Base-by-base conservation (phyloP, 768 basidiomycete genomes). In the Imleria badia region DNA sequence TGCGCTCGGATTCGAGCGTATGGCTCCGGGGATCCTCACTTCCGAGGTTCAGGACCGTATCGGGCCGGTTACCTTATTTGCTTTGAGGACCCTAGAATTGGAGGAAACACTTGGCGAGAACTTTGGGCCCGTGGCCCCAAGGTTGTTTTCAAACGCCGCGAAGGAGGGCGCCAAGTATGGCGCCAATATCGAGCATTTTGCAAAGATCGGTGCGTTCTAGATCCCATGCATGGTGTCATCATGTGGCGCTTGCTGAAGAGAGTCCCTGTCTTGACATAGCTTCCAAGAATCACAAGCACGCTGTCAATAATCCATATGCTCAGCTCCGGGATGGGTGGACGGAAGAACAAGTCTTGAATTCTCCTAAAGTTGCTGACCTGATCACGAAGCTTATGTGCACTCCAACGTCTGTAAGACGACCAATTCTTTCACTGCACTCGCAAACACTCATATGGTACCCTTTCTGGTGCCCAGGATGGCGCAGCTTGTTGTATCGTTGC, bases 331-430 rank as follows among this genome's bases (percentile, higher is more conserved):
- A 86, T 56, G 86, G 85, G 5, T 90, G 87, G 85, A 84, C 76
- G 30, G 81, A 81, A 14, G 83, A 89, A 54, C 79, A 92, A 62
- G 80, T 91, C 29, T 68, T 89, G 51, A 74, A 78, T 5, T 80
- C 87, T 5, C 78, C 80, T 8, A 84, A 84, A 70, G 82, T 91
- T 60, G 84, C 77, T 29, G 82, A 81, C 31, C 79, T 86, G 61
- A 74, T 90, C 35, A 91, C 90, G 0, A 87, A 86, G 67, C 83
- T 81, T 66, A 92, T 91, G 87, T 92, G 88, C 64, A 89, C 86
- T 59, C 90, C 90, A 0, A 92, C 90, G n/a, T 91, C 82, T 35
- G 87, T 83, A 52, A 56, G 80, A 64, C n/a, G 8, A 17, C 13
- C 8, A 19, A 41, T 41, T 19, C n/a, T 26, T 14, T 13, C 19